A percentile compares a stretch with the other conserved stretches of the same genome.
Evolutionary conservation across 2,329 filamentous ascomycete genomes (phyloP).

Genomic region (Sclerotinia glacialis): DNA sequence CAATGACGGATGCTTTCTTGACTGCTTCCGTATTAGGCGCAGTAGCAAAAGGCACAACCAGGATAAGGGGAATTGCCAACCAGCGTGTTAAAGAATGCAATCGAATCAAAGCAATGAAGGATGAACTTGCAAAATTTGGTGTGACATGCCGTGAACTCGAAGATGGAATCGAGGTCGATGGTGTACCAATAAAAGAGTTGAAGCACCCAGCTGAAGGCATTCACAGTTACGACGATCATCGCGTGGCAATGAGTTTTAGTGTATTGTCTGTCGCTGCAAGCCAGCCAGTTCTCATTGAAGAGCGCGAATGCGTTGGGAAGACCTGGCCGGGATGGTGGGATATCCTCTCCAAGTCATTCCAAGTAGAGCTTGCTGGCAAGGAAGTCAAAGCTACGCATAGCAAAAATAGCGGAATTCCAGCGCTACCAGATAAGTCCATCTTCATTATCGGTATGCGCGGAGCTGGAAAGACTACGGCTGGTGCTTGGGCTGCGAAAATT

Average conservation of each 20-base stretch:
- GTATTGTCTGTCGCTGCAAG: conserved; percentile 75
- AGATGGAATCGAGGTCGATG: conserved; percentile 80
- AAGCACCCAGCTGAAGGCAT: conserved; percentile 62
- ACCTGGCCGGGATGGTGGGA: conserved; percentile 99
- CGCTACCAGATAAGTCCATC: conserved; percentile 60
- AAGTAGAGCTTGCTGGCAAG: conserved; percentile 71
- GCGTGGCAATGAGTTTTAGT: conserved; percentile 97
- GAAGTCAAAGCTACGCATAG: conserved; percentile 45
- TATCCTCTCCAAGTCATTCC: conserved; percentile 73
- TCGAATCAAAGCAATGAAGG: conserved; percentile 91
- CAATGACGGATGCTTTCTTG: conserved; percentile 98
- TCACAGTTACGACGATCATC: conserved; percentile 95
- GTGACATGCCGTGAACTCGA: conserved; percentile 83
- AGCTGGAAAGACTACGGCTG: conserved; percentile 92
- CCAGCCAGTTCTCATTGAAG: conserved; percentile 71
- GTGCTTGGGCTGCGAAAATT: conserved; percentile 75
- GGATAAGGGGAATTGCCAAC: conserved; percentile 92
- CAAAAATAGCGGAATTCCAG: conserved; percentile 42
- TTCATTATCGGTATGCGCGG: conserved; percentile 98
- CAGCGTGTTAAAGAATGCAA: conserved; percentile 99
- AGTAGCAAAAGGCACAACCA: conserved; percentile 77
- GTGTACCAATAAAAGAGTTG: conserved; percentile 49
- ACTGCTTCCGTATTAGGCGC: conserved; percentile 92
- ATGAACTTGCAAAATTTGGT: conserved; percentile 90
- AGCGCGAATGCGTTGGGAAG: conserved; percentile 92